Percentiles rank a stretch among this genome's conserved stretches.
Conservation (phyloP, 306 rosid species). For the Sicyos baderoa region DNA sequence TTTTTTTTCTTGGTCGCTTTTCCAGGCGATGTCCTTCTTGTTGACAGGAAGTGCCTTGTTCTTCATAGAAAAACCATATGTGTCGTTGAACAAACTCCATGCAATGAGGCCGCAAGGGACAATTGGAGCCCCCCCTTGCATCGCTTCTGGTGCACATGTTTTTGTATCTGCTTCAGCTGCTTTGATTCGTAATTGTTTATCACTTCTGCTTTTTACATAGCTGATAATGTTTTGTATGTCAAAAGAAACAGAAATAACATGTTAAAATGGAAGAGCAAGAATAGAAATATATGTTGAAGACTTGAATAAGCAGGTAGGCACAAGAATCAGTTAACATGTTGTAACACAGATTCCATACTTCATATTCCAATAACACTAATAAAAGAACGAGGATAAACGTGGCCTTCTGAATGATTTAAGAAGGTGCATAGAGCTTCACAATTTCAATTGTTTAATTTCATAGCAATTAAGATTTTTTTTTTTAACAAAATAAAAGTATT, state of each 20-base stretch:
- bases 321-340: neutral
- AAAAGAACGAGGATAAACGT: neutral
- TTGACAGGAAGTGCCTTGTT: constrained; percentile 37
- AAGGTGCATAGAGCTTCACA: neutral
- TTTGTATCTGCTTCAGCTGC: constrained; percentile 20
- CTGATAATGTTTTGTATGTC: constrained; percentile 18
- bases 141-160: constrained; percentile 46
- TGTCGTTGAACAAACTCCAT: constrained; percentile 91
- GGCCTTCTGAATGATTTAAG: neutral
- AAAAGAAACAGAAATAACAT: neutral
- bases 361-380: neutral
- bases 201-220: constrained; percentile 63
- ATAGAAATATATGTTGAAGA: neutral
- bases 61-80: constrained; percentile 45
- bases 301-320: constrained; percentile 3
- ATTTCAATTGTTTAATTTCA: neutral
- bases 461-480: too few relatives aligned
- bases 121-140: constrained; percentile 28
- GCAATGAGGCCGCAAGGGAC: constrained; percentile 89
- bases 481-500: neutral
- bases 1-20: constrained; percentile 51
- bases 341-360: neutral
- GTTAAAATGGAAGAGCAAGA: neutral
- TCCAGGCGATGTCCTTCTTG: constrained; percentile 82
- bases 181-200: constrained; percentile 41